A percentile compares a stretch with the other conserved stretches of the same genome.
Evolutionary conservation across 2,329 filamentous ascomycete genomes (phyloP).

Genomic region (Aspergillus pseudoterreus): DNA sequence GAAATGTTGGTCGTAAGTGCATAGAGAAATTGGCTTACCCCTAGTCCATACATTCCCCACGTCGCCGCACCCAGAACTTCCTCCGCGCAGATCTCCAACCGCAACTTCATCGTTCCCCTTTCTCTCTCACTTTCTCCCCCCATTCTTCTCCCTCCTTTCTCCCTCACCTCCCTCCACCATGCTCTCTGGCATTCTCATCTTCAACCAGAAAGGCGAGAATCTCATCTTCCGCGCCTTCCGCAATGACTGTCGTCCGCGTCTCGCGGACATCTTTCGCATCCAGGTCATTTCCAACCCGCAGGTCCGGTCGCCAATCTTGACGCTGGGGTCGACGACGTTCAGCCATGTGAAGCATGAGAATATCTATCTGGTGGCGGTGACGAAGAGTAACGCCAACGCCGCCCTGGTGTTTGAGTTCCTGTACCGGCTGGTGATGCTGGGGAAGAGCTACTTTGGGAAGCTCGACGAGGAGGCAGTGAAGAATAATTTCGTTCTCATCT

Average conservation of each 20-base stretch:
- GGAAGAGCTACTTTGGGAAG: conserved; percentile 96
- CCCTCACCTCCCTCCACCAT: conserved; percentile 51
- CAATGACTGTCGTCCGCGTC: conserved; percentile 93
- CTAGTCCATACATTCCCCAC: conserved; percentile 4
- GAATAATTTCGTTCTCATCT: conserved; percentile 99
- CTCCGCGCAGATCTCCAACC: conserved; percentile 4
- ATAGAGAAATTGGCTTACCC: background rate
- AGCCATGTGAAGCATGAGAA: conserved; percentile 99
- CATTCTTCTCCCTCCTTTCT: conserved; percentile 5
- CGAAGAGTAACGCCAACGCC: conserved; percentile 98
- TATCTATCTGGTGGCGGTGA: conserved; percentile 95
- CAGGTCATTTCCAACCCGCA: conserved; percentile 98
- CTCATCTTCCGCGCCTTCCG: conserved; percentile 99
- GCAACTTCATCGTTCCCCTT: conserved; percentile 4
- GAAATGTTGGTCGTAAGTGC: too few species aligned
- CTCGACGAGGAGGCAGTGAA: conserved; percentile 99
- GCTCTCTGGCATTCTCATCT: conserved; percentile 95
- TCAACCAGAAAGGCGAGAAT: conserved; percentile 99
- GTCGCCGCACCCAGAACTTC: conserved; percentile 2
- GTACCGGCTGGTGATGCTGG: conserved; percentile 84
- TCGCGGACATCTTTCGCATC: conserved; percentile 98
- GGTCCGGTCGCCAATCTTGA: conserved; percentile 95
- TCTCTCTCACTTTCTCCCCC: conserved; percentile 3
- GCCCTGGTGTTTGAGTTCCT: conserved; percentile 97
- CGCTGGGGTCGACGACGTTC: conserved; percentile 95